Evolutionary conservation across 805 yeast species (phyloP).

Genomic region (Schwanniomyces pseudopolymorphus): DNA sequence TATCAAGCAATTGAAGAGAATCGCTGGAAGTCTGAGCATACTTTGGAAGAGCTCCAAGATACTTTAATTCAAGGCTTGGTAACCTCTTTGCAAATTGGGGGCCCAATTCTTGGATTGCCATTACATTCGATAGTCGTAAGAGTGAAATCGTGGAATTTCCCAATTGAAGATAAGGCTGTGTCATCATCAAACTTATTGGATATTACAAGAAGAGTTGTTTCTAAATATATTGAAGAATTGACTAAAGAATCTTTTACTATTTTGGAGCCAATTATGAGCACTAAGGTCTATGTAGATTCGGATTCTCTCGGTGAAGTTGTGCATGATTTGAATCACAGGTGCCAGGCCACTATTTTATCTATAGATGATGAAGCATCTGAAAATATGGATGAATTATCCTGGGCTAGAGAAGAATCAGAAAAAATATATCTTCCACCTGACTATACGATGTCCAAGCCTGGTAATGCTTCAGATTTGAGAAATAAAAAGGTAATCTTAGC

Average conservation of each 20-base stretch:
- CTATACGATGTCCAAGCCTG: constrained; percentile 44
- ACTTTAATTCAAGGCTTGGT: constrained; percentile 57
- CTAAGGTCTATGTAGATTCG: constrained; percentile 63
- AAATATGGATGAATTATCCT: constrained; percentile 33
- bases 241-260: constrained; percentile 43
- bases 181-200: constrained; percentile 44
- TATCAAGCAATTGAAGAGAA: constrained; percentile 25
- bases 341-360: constrained; percentile 72
- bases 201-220: constrained; percentile 40
- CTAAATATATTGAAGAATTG: constrained; percentile 20
- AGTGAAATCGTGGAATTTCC: constrained; percentile 52
- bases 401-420: constrained; percentile 59
- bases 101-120: constrained; percentile 54
- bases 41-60: constrained; percentile 52
- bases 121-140: constrained; percentile 61
- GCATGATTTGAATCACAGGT: constrained; percentile 76
- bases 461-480: constrained; percentile 14
- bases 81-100: constrained; percentile 68
- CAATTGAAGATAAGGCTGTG: constrained; percentile 45
- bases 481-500: constrained; percentile 67
- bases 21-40: constrained; percentile 49
- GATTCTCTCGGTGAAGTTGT: constrained; percentile 78
- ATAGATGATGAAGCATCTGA: constrained; percentile 62
- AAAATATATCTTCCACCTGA: constrained; percentile 75
- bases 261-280: constrained; percentile 87